Evolutionary conservation across 331 rosid species (phyloP).

Genomic region (Pyracantha coccinea): DNA sequence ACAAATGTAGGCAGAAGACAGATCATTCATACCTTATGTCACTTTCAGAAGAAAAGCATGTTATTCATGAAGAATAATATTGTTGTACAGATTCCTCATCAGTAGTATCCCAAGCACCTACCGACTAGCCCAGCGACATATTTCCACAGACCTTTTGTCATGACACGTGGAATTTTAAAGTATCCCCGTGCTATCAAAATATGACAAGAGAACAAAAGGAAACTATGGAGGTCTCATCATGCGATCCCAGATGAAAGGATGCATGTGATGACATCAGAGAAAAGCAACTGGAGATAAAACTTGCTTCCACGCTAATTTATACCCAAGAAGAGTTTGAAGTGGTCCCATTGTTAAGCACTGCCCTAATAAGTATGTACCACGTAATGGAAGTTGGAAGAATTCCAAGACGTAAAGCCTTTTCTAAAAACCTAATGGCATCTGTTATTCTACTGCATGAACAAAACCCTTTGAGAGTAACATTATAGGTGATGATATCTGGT

Average conservation of each 20-base stretch:
- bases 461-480: slow-evolving; percentile 69
- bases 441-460: slow-evolving; percentile 60
- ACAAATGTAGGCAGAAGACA: background rate
- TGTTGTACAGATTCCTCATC: background rate
- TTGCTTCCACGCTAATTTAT: slow-evolving; percentile 3
- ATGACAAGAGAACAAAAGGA: background rate
- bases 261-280: background rate
- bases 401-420: slow-evolving; percentile 64
- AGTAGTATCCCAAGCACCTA: background rate
- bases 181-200: background rate
- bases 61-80: background rate
- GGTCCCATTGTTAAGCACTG: slow-evolving; percentile 33
- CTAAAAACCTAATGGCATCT: slow-evolving; percentile 49
- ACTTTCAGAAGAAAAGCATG: background rate
- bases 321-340: slow-evolving; percentile 19
- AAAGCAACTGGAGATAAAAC: background rate
- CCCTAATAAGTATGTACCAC: slow-evolving; percentile 85
- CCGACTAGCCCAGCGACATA: background rate
- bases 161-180: background rate
- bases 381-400: slow-evolving; percentile 67
- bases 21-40: slow-evolving; percentile 4
- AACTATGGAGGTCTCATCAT: background rate
- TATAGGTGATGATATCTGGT: slow-evolving; percentile 83
- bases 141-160: background rate
- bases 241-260: slow-evolving; percentile 3